Evolutionary conservation across 1,284 basidiomycete species (phyloP).

Genomic region (Apiotrichum gamsii): DNA sequence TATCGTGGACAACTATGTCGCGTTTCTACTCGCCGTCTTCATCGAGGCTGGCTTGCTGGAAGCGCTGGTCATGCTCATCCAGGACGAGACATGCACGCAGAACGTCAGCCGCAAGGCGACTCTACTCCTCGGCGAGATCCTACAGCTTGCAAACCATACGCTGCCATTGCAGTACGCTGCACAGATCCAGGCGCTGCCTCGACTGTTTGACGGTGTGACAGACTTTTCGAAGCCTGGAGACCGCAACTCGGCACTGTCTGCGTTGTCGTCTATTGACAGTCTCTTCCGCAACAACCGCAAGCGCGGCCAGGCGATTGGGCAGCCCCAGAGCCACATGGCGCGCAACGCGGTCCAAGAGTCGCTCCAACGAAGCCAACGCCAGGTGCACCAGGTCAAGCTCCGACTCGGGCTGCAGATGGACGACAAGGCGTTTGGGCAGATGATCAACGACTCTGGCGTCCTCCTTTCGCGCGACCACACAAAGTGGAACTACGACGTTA

Average conservation of each 20-base stretch:
- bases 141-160: conserved; percentile 80
- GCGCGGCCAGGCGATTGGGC: conserved; percentile 8
- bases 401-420: conserved; percentile 89
- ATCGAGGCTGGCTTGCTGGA: conserved; percentile 81
- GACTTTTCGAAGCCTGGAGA: conserved; percentile 60
- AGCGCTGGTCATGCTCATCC: conserved; percentile 76
- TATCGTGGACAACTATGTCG: conserved; percentile 87
- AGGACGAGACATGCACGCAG: conserved; percentile 60
- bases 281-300: conserved; percentile 70
- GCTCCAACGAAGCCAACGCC: conserved; percentile 76
- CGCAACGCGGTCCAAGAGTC: conserved; percentile 58
- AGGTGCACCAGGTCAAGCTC: conserved; percentile 82
- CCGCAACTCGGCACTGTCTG: conserved; percentile 73
- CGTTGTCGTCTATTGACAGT: conserved; percentile 82
- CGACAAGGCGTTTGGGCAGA: conserved; percentile 77
- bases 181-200: conserved; percentile 77
- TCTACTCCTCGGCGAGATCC: conserved; percentile 81
- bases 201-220: conserved; percentile 72
- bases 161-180: conserved; percentile 79
- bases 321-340: neutral
- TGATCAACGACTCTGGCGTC: conserved; percentile 76
- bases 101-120: conserved; percentile 70
- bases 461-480: conserved; percentile 63
- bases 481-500: conserved; percentile 86
- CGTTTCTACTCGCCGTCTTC: conserved; percentile 79